Conservation (phyloP, 805 yeast species). For the Ogataea corticis region DNA sequence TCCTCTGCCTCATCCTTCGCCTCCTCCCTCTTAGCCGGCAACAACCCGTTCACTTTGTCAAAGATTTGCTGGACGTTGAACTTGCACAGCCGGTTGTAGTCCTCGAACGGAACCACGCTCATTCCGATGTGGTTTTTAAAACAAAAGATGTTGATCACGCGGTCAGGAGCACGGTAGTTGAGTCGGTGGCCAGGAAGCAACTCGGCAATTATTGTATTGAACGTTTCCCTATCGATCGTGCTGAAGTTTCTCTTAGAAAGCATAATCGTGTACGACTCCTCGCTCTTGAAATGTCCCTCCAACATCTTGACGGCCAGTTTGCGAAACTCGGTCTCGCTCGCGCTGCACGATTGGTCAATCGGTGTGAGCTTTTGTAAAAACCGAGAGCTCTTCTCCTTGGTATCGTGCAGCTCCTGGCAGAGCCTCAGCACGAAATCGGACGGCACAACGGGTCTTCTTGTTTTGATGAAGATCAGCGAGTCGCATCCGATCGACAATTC, state of each 20-base stretch:
- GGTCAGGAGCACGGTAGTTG: conserved; percentile 77
- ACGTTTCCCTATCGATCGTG: conserved; percentile 66
- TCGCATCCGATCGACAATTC: conserved; percentile 73
- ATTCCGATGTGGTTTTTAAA: conserved; percentile 87
- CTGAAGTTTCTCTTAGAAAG: conserved; percentile 78
- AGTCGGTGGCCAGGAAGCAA: conserved; percentile 61
- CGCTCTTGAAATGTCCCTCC: conserved; percentile 18
- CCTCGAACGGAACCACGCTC: conserved; percentile 62
- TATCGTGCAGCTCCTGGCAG: conserved; percentile 57
- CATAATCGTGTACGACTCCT: conserved; percentile 70
- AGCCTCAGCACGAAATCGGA: conserved; percentile 64
- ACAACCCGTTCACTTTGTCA: conserved; percentile 40
- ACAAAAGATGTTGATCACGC: conserved; percentile 80
- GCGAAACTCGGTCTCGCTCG: conserved; percentile 66
- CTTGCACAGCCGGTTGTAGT: conserved; percentile 60
- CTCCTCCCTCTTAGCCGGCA: conserved; percentile 6
- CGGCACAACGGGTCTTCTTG: conserved; percentile 77
- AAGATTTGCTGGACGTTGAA: conserved; percentile 83
- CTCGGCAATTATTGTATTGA: conserved; percentile 57
- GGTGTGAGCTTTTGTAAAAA: conserved; percentile 83
- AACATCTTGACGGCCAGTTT: conserved; percentile 39
- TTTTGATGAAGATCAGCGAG: conserved; percentile 82
- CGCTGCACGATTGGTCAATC: conserved; percentile 69
- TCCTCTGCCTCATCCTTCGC: conserved; percentile 4
- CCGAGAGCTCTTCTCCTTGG: conserved; percentile 59